Percentiles rank a stretch among this genome's conserved stretches.
phyloP scores from a whole-genome alignment of 2,329 filamentous ascomycete species.

The Verticillium isaacii region DNA sequence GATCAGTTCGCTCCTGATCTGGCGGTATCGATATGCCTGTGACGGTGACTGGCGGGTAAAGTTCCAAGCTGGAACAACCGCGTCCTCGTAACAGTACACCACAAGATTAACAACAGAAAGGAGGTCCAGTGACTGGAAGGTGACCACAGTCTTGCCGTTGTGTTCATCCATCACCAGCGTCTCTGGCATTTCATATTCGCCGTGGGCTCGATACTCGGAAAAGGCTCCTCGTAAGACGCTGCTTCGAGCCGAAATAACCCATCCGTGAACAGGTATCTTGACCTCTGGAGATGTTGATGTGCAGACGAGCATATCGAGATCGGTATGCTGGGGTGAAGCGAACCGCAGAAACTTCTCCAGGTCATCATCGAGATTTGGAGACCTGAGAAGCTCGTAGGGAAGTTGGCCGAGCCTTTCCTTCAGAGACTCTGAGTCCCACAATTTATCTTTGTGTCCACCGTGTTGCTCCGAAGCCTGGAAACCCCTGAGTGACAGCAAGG shows the following conservation, averaged over 20 bases:
- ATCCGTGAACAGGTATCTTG: constrained; percentile 75
- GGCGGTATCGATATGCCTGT: constrained; percentile 68
- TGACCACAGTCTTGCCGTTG: constrained; percentile 51
- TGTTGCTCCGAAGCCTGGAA: constrained; percentile 43
- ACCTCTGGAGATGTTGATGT: constrained; percentile 63
- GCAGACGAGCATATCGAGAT: constrained; percentile 39
- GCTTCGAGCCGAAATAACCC: constrained; percentile 73
- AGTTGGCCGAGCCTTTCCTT: constrained; percentile 48
- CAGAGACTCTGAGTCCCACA: constrained; percentile 35
- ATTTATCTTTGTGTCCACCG: constrained; percentile 32
- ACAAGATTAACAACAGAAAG: constrained; percentile 75
- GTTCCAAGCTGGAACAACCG: constrained; percentile 81
- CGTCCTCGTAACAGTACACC: constrained; percentile 77
- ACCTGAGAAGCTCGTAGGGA: constrained; percentile 51
- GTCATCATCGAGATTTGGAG: constrained; percentile 62
- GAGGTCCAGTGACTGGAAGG: constrained; percentile 67
- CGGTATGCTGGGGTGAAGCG: constrained; percentile 31
- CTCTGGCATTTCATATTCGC: constrained; percentile 54
- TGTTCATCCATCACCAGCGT: constrained; percentile 49
- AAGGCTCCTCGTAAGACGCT: constrained; percentile 60
- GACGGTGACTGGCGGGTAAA: constrained; percentile 62
- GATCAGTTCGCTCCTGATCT: constrained; percentile 83
- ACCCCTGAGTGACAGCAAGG: constrained; percentile 62
- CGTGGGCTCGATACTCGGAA: constrained; percentile 48
- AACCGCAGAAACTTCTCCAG: constrained; percentile 43